Evolutionary conservation across 2,329 filamentous ascomycete species (phyloP).

Genomic region (Colletotrichum tropicicola): DNA sequence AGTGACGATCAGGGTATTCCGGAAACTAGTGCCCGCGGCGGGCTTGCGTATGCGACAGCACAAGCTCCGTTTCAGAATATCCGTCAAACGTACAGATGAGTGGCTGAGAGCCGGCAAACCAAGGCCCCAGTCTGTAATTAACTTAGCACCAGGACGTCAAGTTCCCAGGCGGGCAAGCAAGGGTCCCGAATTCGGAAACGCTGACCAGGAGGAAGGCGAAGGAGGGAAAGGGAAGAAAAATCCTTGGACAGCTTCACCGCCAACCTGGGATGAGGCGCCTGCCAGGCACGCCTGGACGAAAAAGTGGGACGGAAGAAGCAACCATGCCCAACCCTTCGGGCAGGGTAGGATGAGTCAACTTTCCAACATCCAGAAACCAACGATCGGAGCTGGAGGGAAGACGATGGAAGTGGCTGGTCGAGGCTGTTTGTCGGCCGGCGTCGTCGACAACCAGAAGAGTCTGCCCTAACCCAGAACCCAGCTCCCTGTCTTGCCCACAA

Average conservation of each 20-base stretch:
- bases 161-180: conserved; percentile 14
- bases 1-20: conserved; percentile 19
- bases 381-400: conserved; percentile 7
- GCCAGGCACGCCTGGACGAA: conserved; percentile 23
- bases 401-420: conserved; percentile 19
- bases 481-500: conserved; percentile 19
- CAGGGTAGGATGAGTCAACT: conserved; percentile 32
- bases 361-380: background rate
- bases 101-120: conserved; percentile 11
- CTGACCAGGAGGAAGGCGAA: background rate
- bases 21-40: conserved; percentile 7
- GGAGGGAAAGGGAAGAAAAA: conserved; percentile 33
- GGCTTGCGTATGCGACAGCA: conserved; percentile 21
- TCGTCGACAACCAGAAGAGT: background rate
- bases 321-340: conserved; percentile 31
- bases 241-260: conserved; percentile 34
- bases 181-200: conserved; percentile 26
- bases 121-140: conserved; percentile 14
- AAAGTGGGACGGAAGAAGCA: conserved; percentile 31
- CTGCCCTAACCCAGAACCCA: conserved; percentile 14
- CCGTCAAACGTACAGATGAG: conserved; percentile 15
- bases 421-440: background rate
- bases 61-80: conserved; percentile 31
- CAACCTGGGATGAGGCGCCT: conserved; percentile 31
- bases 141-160: background rate